Conservation (phyloP, 805 yeast species). For the Candida ovalis region DNA sequence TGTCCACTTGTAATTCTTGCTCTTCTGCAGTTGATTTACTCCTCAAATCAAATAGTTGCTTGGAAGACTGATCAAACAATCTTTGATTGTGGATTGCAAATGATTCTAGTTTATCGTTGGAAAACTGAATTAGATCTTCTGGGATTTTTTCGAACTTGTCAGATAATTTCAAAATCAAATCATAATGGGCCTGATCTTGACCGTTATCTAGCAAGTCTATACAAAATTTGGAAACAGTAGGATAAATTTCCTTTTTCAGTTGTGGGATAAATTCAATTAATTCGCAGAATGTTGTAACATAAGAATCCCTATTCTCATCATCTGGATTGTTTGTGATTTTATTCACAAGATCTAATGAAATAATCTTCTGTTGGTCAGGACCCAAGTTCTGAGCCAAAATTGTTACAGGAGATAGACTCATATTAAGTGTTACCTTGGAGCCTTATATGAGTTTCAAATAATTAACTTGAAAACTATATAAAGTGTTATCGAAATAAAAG, state of each 20-base stretch:
- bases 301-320: background rate
- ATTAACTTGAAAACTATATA: no score
- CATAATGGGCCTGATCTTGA: conserved; percentile 1
- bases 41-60: background rate
- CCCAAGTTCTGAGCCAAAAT: conserved; percentile 13
- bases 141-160: conserved; percentile 29
- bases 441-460: no score
- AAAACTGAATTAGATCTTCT: conserved; percentile 7
- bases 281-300: conserved; percentile 20
- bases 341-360: conserved; percentile 5
- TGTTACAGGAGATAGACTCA: conserved; percentile 9
- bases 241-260: conserved; percentile 5
- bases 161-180: conserved; percentile 21
- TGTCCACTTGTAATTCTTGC: conserved; percentile 3
- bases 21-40: background rate
- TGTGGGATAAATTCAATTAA: conserved; percentile 9
- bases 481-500: background rate
- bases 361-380: conserved; percentile 7
- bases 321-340: background rate
- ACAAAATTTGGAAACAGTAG: conserved; percentile 6
- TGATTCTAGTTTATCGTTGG: conserved; percentile 2
- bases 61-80: conserved; percentile 11
- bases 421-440: background rate
- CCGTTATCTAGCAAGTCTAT: conserved; percentile 1
- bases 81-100: conserved; percentile 13